Conservation (phyloP, 768 basidiomycete species). For the Tulasnella sp. region DNA sequence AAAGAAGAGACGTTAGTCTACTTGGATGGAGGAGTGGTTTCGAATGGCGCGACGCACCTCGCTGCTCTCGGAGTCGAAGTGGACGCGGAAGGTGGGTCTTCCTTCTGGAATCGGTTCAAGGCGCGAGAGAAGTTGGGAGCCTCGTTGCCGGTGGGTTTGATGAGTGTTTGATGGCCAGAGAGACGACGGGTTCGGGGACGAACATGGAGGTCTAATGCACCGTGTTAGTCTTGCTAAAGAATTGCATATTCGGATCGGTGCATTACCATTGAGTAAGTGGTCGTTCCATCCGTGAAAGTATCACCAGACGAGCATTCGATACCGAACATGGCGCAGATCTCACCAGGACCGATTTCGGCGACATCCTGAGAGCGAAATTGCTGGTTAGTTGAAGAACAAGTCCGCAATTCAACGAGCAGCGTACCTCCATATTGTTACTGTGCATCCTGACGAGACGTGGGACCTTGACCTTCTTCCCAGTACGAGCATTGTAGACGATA, state of each 20-base stretch:
- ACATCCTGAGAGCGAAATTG: constrained; percentile 54
- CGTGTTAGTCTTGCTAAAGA: neutral
- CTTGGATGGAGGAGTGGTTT: neutral
- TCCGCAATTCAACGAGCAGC: constrained; percentile 17
- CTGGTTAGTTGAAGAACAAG: neutral
- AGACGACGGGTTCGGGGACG: constrained; percentile 97
- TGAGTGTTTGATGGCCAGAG: constrained; percentile 82
- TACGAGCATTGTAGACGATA: constrained; percentile 81
- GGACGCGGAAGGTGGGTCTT: constrained; percentile 97
- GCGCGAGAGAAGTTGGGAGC: constrained; percentile 95
- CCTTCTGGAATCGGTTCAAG: constrained; percentile 94
- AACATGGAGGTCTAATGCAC: constrained; percentile 81
- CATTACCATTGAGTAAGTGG: constrained; percentile 79
- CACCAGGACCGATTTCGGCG: constrained; percentile 85
- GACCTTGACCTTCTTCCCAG: constrained; percentile 95
- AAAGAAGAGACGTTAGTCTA: neutral
- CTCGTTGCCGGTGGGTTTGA: constrained; percentile 85
- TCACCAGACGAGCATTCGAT: constrained; percentile 97
- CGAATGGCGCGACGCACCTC: constrained; percentile 52
- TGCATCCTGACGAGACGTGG: constrained; percentile 96
- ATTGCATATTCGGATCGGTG: neutral
- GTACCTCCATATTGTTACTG: constrained; percentile 96
- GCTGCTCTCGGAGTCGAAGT: constrained; percentile 86
- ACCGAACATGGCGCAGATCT: constrained; percentile 99
- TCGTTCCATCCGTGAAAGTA: constrained; percentile 90